Conservation (phyloP, 495 filamentous ascomycete genomes). For the Immersiella caudata region DNA sequence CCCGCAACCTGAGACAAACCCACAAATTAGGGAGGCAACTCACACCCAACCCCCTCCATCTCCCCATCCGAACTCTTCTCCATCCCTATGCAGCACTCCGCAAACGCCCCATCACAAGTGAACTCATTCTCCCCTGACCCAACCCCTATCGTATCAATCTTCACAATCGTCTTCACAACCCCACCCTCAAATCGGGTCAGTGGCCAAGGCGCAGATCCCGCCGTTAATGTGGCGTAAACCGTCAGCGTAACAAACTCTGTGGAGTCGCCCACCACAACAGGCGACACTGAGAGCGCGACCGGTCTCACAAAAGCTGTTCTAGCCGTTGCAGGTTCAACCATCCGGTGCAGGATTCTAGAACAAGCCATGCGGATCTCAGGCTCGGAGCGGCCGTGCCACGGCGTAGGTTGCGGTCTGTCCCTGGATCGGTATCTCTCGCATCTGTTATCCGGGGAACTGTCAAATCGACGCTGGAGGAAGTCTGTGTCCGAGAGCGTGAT, state of each 20-base stretch:
- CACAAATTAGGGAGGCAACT: neutral
- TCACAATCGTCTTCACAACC: neutral
- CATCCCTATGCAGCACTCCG: neutral
- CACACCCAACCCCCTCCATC: neutral
- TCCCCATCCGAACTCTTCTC: neutral
- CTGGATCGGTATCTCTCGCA: neutral
- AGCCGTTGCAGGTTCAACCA: neutral
- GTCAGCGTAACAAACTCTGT: neutral
- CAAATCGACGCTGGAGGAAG: neutral
- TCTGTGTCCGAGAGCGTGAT: neutral
- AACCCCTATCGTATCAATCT: neutral
- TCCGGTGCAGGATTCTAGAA: neutral
- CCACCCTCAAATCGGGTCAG: neutral
- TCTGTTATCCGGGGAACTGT: neutral
- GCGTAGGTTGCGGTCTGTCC: neutral
- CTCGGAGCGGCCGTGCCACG: neutral
- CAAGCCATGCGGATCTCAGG: neutral
- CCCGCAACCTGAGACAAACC: neutral
- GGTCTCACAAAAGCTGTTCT: neutral
- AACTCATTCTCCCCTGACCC: neutral
- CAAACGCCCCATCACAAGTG: neutral
- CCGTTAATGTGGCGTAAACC: neutral
- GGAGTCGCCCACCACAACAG: neutral
- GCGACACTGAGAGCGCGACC: neutral
- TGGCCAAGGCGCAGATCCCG: neutral